Percentiles rank a stretch among this genome's conserved stretches.
These are phyloP conservation scores for Pichia sp. DNA, from an alignment of 1,139 yeast species.

Conservation along the genomic window DNA sequence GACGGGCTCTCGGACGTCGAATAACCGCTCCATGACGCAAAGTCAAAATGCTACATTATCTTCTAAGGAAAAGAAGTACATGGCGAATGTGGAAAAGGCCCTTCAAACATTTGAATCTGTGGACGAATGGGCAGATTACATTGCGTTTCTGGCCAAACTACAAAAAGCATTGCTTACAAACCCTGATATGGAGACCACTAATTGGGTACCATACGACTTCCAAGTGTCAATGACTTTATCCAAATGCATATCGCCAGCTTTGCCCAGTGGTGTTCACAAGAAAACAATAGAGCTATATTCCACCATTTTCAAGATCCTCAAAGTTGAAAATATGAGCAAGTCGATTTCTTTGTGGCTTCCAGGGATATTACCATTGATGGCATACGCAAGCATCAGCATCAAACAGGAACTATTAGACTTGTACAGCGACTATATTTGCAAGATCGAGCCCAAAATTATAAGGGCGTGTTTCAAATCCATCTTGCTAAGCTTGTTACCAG, in stretches of 20 bases:
- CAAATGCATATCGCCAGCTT: constrained; percentile 66
- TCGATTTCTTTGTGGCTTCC: constrained; percentile 76
- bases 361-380: constrained; percentile 78
- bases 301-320: constrained; percentile 59
- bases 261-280: constrained; percentile 95
- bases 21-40: constrained; percentile 11
- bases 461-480: constrained; percentile 62
- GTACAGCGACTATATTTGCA: constrained; percentile 52
- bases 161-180: constrained; percentile 59
- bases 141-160: constrained; percentile 76
- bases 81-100: constrained; percentile 66
- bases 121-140: constrained; percentile 98
- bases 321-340: constrained; percentile 45
- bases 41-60: constrained; percentile 27
- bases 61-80: constrained; percentile 66
- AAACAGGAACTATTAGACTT: constrained; percentile 69
- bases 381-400: constrained; percentile 84
- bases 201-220: constrained; percentile 53
- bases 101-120: constrained; percentile 70
- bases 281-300: constrained; percentile 78
- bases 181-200: constrained; percentile 30
- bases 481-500: constrained; percentile 72
- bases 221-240: constrained; percentile 49
- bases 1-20: constrained; percentile 18
- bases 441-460: constrained; percentile 46